Evolutionary conservation across 1,284 basidiomycete species (phyloP).

Genomic region (Boletus putidus): DNA sequence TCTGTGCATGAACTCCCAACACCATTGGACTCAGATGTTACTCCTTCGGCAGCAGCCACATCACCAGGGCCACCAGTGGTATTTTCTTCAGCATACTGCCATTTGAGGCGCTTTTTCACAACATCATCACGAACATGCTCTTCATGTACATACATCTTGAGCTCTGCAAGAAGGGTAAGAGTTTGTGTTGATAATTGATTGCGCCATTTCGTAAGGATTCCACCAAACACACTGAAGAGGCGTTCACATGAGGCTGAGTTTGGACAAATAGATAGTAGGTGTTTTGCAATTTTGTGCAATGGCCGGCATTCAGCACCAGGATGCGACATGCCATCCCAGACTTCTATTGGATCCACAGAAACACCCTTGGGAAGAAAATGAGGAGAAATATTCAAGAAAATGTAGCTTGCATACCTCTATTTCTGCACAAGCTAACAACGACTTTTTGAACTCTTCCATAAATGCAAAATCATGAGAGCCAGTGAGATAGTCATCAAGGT

Average conservation of each 20-base stretch:
- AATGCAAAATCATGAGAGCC: conserved; percentile 8
- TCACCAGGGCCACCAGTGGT: too few species aligned
- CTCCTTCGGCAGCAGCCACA: too few species aligned
- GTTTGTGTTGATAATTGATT: background rate
- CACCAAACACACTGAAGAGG: conserved; percentile 16
- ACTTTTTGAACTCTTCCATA: conserved; percentile 6
- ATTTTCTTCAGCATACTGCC: background rate
- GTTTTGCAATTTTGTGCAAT: conserved; percentile 1
- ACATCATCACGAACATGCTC: conserved; percentile 3
- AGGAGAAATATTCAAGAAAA: too few species aligned
- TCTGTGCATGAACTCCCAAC: too few species aligned
- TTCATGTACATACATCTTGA: conserved; percentile 11
- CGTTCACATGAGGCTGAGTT: conserved; percentile 17
- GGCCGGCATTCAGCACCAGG: background rate
- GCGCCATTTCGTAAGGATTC: conserved; percentile 7
- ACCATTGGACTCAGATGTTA: too few species aligned
- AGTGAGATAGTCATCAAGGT: conserved; percentile 7
- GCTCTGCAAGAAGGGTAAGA: conserved; percentile 8
- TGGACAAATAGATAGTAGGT: conserved; percentile 12
- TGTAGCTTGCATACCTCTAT: too few species aligned
- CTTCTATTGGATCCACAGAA: background rate
- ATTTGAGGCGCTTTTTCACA: conserved; percentile 2
- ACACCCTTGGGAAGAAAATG: too few species aligned
- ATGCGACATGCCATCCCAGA: background rate
- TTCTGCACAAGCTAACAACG: background rate